Base-by-base conservation (phyloP, 768 basidiomycete genomes). In the Leucocoprinus birnbaumii region DNA sequence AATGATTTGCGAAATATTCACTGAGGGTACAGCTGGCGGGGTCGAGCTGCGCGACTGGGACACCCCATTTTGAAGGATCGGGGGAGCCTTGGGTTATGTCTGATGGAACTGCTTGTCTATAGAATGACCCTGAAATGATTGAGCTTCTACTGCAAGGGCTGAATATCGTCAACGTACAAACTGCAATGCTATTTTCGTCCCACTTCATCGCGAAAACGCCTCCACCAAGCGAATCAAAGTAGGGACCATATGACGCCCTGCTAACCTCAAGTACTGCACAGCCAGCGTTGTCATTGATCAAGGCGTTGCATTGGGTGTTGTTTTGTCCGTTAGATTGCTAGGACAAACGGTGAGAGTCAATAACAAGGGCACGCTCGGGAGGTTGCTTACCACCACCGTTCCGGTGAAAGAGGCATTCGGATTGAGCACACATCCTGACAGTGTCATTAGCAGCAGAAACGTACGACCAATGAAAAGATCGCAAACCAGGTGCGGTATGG, bases 151-250 rank as follows among this genome's bases (percentile, higher is more conserved):
- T 38, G 4, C 38, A 38, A 53, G 2, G 3, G 19, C 43, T 21
- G n/a, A 21, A 35, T 11, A 26, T 3, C 18, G 38, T 18, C 19
- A n/a, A 75, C 89, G 66, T 58, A 91, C 89, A 91, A 59, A 90
- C 79, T 38, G 84, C 80, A 53, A 92, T 90, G 1, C 85, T 84
- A 57, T 75, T 77, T 56, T 84, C 80, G 63, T 93, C 89, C 93
- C 93, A 94, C 61, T 88, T 87, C 89, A 92, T 91, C 1, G 84
- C 91, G 65, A 91, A 94, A 2, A 92, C 84, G 2, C 93, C 93
- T 3, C 93, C 93, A 9, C 87, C 82, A 63, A 82, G 83, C 0
- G 78, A 77, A 58, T 94, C 92, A 65, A 94, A 94, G 50, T 79
- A 80, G 35, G 87, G 84, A 0, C 93, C 93, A 68, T 90, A 94